A percentile compares a stretch with the other conserved stretches of the same genome.
phyloP scores from a whole-genome alignment of 2,329 filamentous ascomycete genomes.

The Trichophyton equinum region DNA sequence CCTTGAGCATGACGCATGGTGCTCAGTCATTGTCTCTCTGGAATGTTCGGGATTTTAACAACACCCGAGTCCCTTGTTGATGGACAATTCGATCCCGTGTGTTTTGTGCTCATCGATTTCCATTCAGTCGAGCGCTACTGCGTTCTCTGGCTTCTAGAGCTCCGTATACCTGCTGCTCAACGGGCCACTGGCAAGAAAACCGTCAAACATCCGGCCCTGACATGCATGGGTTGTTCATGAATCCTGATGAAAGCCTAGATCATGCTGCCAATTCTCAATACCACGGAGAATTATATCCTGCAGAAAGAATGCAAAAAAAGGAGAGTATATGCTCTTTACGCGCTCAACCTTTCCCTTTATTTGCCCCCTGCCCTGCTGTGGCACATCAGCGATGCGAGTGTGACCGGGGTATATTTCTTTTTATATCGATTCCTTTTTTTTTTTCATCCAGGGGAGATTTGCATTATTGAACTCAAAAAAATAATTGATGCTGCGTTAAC shows the following conservation, averaged over 20 bases:
- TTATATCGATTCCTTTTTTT: neutral
- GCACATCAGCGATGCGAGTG: neutral
- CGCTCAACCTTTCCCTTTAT: neutral
- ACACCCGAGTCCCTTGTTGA: neutral
- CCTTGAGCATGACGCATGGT: neutral
- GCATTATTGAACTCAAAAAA: slow-evolving; percentile 3
- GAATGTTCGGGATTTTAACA: neutral
- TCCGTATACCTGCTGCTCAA: neutral
- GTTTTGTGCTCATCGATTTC: neutral
- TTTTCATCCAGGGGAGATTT: neutral
- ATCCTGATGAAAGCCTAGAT: neutral
- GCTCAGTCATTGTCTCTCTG: neutral
- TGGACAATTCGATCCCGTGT: neutral
- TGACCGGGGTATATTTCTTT: slow-evolving; percentile 1
- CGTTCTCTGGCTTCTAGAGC: neutral
- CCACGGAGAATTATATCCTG: neutral
- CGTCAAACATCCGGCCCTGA: neutral
- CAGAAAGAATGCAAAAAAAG: neutral
- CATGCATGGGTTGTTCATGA: neutral
- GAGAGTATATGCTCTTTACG: neutral
- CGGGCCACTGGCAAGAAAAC: neutral
- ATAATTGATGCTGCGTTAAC: neutral
- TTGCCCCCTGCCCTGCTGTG: neutral
- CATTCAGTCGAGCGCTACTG: neutral
- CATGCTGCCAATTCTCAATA: neutral